Evolutionary conservation across 2,329 filamentous ascomycete species (phyloP), one percentile per base, ranked within the genome.

Genomic region (Fusarium sororula): DNA sequence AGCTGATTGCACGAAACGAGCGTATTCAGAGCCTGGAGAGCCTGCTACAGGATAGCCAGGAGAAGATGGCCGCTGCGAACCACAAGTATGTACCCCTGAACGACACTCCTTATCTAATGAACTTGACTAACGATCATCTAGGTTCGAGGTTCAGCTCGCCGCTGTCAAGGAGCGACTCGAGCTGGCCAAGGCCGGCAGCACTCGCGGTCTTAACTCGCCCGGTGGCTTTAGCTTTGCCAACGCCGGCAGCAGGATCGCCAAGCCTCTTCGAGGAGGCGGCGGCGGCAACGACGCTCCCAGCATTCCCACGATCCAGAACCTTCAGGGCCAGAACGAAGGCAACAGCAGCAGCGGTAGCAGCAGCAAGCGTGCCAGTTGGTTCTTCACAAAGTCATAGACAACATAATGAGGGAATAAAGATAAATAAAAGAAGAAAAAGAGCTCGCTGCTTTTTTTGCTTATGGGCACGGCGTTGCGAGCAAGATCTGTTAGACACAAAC

Each of bases 131-230:
- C 78, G 66, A 15, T 10, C 20, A 42, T 28, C 12, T 66, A 98
- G 96, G 83, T 99, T 99, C 87, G 96, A 99, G 87, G 92, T 94
- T 42, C 96, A 99, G 85, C 93, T 99, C 81, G 93, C 95, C 48
- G 95, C 95, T 58, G 96, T 99, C 84, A 99, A 98, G 87, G 96
- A 99, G 83, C 94, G 96, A 72, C 92, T 99, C 75, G 96, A 99
- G 85, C 93, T 94, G 59, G 96, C 95, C 82, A 99, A 98, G 85
- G 90, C 92, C 55, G 94, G 95, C 79, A 96, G 93, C 75, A 98
- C 95, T 17, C 92, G 95, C 75, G 95, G 94, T 61, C 90, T 98
- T 63, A 90, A 90, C 75, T 89, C 91, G 54, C 87, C 90, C 13
- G 87, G 88, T 63, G 90, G 90, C 79, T 96, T 97, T 82, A 94